Conservation (phyloP, 805 yeast species). For the Hanseniaspora valbyensis region DNA sequence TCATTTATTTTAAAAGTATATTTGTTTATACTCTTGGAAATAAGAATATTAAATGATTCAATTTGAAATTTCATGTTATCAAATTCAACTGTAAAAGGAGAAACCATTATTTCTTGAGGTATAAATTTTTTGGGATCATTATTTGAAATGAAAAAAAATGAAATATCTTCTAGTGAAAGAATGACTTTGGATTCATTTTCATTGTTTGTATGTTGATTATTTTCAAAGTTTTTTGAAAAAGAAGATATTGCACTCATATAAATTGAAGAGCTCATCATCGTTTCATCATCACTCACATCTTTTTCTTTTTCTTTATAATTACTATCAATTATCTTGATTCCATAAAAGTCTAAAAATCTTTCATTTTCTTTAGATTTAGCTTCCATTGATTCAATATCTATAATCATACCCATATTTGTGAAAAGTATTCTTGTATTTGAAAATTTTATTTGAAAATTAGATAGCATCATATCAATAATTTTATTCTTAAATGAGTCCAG, state of each 20-base stretch:
- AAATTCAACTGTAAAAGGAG: neutral
- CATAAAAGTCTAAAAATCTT: conserved; percentile 7
- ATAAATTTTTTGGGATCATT: conserved; percentile 11
- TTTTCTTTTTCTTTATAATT: conserved; percentile 10
- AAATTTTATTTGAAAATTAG: conserved; percentile 12
- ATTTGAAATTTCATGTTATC: neutral
- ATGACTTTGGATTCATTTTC: conserved; percentile 17
- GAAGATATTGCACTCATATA: conserved; percentile 19
- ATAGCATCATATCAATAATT: conserved; percentile 11
- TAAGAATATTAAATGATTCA: conserved; percentile 3
- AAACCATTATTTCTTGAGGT: conserved; percentile 6
- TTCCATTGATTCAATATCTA: conserved; percentile 12
- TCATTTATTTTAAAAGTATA: conserved; percentile 3
- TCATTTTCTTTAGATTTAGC: conserved; percentile 9
- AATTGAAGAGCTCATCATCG: conserved; percentile 15
- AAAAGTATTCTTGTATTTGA: conserved; percentile 3
- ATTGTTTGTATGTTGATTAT: conserved; percentile 16
- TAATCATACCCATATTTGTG: neutral
- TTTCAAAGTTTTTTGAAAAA: neutral
- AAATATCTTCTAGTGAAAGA: conserved; percentile 15
- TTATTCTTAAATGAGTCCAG: conserved; percentile 15
- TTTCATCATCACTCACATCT: conserved; percentile 17
- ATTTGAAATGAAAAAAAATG: conserved; percentile 10
- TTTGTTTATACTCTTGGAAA: conserved; percentile 3
- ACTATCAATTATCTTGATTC: neutral